These are phyloP conservation scores for Fusarium phyllophilum DNA, from an alignment of 2,329 filamentous ascomycete genomes.

Conservation along the genomic window DNA sequence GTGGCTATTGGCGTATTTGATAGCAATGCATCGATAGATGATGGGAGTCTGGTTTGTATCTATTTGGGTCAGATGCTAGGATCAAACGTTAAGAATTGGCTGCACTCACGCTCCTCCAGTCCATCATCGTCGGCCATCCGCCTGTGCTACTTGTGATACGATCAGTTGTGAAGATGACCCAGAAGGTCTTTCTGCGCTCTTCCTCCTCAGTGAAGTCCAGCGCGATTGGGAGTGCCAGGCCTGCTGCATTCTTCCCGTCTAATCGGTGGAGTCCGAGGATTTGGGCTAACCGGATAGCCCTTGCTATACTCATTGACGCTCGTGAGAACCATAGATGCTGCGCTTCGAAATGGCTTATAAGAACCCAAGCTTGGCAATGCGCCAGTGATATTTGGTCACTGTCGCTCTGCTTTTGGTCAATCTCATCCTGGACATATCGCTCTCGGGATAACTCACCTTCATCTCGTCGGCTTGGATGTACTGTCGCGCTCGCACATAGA, in stretches of 20 bases:
- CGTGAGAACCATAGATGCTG: constrained; percentile 82
- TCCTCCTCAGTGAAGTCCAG: constrained; percentile 77
- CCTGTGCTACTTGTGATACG: constrained; percentile 86
- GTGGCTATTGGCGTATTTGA: constrained; percentile 46
- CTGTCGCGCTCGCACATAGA: constrained; percentile 82
- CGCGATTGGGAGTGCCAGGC: constrained; percentile 60
- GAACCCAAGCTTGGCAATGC: constrained; percentile 79
- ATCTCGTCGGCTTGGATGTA: constrained; percentile 86
- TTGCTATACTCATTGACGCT: constrained; percentile 80
- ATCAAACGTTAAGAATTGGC: accelerated
- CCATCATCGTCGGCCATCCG: constrained; percentile 84
- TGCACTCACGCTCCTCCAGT: constrained; percentile 52
- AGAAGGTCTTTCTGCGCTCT: constrained; percentile 82
- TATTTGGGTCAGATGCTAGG: accelerated
- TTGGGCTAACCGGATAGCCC: constrained; percentile 73
- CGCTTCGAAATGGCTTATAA: constrained; percentile 80
- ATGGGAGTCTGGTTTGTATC: constrained; percentile 22
- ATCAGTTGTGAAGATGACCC: constrained; percentile 81
- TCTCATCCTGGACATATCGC: constrained; percentile 60
- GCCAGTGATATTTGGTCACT: constrained; percentile 53
- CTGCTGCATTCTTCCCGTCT: constrained; percentile 26
- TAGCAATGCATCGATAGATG: constrained; percentile 14
- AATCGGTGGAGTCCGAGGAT: constrained; percentile 83
- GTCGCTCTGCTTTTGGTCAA: constrained; percentile 54
- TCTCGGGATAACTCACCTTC: constrained; percentile 57